Evolutionary conservation across 1,139 yeast genomes (phyloP), one percentile per base, ranked within the genome.

Genomic region (Taphrina wiesneri): DNA sequence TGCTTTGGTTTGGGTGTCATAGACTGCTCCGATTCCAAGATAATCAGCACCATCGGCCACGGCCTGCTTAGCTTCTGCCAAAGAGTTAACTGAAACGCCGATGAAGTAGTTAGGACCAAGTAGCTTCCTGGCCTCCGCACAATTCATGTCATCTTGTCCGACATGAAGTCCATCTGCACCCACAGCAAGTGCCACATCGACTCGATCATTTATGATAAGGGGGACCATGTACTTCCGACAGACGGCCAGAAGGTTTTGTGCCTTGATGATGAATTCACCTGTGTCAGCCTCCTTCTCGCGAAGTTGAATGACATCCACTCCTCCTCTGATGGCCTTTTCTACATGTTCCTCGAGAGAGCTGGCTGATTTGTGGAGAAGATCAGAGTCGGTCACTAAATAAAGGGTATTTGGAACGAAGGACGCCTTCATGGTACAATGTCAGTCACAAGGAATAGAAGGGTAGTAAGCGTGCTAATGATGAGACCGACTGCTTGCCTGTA

Each of bases 141-240:
- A 87, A 52, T 78, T 79, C 70, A 92, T 88, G 74, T 92, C 98
- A 67, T 87, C 93, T 75, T 91, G 97, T 0, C 98, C 98, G 23
- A 92, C 90, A 77, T 92, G 98, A 17, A 92, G 87, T 41, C 96
- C 96, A 68, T 91, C 97, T 0, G 96, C 96, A 72, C 84, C 95
- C 65, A 90, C 80, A 0, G 97, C 97, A 63, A 91, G 78, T 0
- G 97, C 97, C 5, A 92, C 90, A 73, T 92, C 98, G 6, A 90
- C 83, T 56, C 97, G 78, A 74, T 92, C 97, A 73, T 92, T 90
- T 73, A 92, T 91, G 39, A 92, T 85, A 70, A 92, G 78, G 0
- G 97, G 97, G 21, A 92, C 85, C 0, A 83, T 82, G 54, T 80
- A 82, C 47, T 77, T 74, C 54, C 78, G 76, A 43, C 97, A 89